These are phyloP conservation scores for Abelmoschus esculentus DNA, from an alignment of 345 rosid genomes.

Conservation along the genomic window DNA sequence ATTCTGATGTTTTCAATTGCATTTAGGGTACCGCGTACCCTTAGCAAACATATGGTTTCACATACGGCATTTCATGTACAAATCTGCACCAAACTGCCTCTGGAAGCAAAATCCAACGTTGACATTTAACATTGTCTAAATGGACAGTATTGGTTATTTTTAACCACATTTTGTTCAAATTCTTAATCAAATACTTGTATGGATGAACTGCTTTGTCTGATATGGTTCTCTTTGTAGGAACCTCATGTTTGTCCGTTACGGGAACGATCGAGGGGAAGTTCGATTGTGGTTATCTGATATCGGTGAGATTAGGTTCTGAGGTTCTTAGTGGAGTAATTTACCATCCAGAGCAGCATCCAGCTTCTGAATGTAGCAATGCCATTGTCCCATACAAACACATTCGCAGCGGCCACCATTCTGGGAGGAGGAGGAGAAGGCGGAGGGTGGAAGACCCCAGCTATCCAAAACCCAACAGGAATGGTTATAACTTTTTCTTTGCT, in stretches of 20 bases:
- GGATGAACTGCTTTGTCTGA: too few species aligned
- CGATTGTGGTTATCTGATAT: slow-evolving; percentile 80
- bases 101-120: not conserved
- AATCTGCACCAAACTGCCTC: not conserved
- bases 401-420: slow-evolving; percentile 6
- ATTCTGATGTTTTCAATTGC: not conserved
- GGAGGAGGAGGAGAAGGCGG: slow-evolving; percentile 39
- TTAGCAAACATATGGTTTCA: not conserved
- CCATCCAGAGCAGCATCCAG: slow-evolving; percentile 41
- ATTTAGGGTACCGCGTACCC: not conserved
- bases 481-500: slow-evolving; percentile 92
- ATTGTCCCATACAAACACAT: slow-evolving; percentile 27
- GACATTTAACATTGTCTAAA: not conserved
- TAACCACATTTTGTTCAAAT: not conserved
- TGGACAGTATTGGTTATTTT: not conserved
- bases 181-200: too few species aligned
- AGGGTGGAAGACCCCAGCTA: slow-evolving; percentile 73
- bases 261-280: slow-evolving; percentile 67
- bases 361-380: slow-evolving; percentile 19
- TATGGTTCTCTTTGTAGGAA: slow-evolving; percentile 10
- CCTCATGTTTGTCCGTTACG: too few species aligned
- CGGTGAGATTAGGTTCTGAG: slow-evolving; percentile 69
- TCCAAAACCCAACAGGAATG: slow-evolving; percentile 90
- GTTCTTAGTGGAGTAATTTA: slow-evolving; percentile 74
- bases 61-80: not conserved